phyloP scores from a whole-genome alignment of 1,284 basidiomycete genomes.

The Volvariella volvacea region DNA sequence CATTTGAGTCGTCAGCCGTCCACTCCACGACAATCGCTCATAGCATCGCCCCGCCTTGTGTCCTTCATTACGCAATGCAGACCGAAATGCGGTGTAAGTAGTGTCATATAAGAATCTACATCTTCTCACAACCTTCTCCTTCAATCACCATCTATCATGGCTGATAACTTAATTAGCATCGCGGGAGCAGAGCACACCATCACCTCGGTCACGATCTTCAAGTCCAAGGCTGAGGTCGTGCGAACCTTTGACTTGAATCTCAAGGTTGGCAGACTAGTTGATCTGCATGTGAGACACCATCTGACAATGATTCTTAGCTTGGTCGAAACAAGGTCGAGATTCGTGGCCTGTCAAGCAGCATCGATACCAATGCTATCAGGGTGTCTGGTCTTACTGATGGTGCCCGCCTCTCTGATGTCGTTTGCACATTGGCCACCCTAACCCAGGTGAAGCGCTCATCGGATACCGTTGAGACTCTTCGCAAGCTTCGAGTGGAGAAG shows the following conservation, averaged over 20 bases:
- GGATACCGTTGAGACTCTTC: conserved; percentile 25
- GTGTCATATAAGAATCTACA: too few species aligned
- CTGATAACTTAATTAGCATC: conserved; percentile 9
- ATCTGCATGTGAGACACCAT: not conserved
- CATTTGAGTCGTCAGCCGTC: too few species aligned
- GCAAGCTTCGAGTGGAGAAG: conserved; percentile 27
- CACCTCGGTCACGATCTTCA: conserved; percentile 36
- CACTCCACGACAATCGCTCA: too few species aligned
- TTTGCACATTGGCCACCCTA: conserved; percentile 26
- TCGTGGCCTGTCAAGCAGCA: conserved; percentile 34
- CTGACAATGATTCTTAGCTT: conserved; percentile 22
- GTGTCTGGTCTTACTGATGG: conserved; percentile 35
- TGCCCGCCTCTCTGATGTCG: conserved; percentile 43
- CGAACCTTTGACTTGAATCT: conserved; percentile 29
- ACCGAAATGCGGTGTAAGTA: too few species aligned
- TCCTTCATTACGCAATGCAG: too few species aligned
- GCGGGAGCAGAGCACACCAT: conserved; percentile 27
- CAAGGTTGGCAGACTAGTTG: conserved; percentile 16
- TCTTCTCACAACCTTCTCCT: not conserved
- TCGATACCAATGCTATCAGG: conserved; percentile 42
- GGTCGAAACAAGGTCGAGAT: conserved; percentile 46
- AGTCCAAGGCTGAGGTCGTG: conserved; percentile 36
- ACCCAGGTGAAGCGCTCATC: conserved; percentile 13
- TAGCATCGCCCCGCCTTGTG: too few species aligned
- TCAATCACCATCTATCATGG: conserved; percentile 1